Evolutionary conservation across 78 protist species (phyloP), one percentile per base, ranked within the genome.

Genomic region (Planoprotostelium fungivorum): DNA sequence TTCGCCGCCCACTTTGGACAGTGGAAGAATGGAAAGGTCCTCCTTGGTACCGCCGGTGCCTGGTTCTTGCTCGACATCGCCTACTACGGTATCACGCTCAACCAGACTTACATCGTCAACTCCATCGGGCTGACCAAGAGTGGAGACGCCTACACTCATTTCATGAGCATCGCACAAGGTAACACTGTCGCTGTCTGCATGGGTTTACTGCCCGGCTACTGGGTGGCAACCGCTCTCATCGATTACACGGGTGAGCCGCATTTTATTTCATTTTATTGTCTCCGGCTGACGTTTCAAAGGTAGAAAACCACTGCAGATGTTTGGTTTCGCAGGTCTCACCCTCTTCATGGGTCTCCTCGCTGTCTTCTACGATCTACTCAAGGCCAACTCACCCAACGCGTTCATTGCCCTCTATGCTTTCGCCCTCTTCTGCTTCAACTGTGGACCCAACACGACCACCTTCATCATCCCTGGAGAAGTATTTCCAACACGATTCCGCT

Each of bases 371-470:
- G 83, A 31, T 16, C 38, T 89, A 38, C 84, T 38, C 38, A 88
- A 92, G 38, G 73, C 86, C 63, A 38, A 88, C 35, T 25, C 89
- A 23, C 38, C 73, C 73, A 16, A 5, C 73, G 73, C 91, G 35
- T 92, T 96, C 73, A 89, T 97, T 35, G 36, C 88, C 28, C 91
- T 94, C 37, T 97, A 96, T 84, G 98, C 95, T 5, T 63, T 94
- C 36, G 89, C 96, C 34, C 96, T 97, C 94, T 97, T 97, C 91
- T 97, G 94, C 84, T 92, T 94, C 36, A 96, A 97, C 89, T 94
- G 91, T 0, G 98, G 98, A 0, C 98, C 98, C 28, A 97, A 97
- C 88, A 90, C 96, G 28, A 97, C 97, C n/a, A 97, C 98, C 34
- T 97, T 93, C 92, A 91, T 96, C 9, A 37, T 97, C 10, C 98